A percentile compares a stretch with the other conserved stretches of the same genome.
Conservation (phyloP, 2,329 filamentous ascomycete species). For the Amylocarpus encephaloides region DNA sequence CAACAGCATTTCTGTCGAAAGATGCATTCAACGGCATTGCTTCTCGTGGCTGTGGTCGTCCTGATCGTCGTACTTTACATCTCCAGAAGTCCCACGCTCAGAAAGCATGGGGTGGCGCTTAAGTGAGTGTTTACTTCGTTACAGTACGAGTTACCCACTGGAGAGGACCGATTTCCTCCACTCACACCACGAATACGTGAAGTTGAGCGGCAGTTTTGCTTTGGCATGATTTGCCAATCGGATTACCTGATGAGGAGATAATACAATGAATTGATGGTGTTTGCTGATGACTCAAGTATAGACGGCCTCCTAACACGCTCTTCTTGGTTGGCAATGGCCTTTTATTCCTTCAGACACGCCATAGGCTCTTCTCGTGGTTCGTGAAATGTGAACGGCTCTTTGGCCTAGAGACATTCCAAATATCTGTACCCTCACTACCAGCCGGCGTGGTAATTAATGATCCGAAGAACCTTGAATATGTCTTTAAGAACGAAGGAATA, state of each 20-base stretch:
- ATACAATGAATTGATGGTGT: no score
- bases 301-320: constrained; percentile 30
- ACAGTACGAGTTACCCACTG: neutral
- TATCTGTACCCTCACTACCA: constrained; percentile 56
- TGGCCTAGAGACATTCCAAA: constrained; percentile 54
- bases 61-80: constrained; percentile 12
- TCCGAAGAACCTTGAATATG: constrained; percentile 54
- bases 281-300: constrained; percentile 8
- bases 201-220: neutral
- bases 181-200: no score
- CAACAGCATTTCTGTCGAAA: neutral
- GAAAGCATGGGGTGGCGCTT: constrained; percentile 25
- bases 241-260: neutral
- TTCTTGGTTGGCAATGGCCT: constrained; percentile 57
- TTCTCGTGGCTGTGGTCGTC: constrained; percentile 10
- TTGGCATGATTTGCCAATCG: neutral
- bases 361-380: constrained; percentile 58
- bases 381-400: constrained; percentile 49
- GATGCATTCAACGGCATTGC: constrained; percentile 22
- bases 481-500: constrained; percentile 53
- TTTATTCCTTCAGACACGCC: constrained; percentile 51
- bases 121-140: constrained; percentile 19
- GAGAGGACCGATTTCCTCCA: neutral
- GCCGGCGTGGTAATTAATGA: constrained; percentile 58
- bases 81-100: constrained; percentile 21